Evolutionary conservation across 768 basidiomycete genomes (phyloP), one percentile per base, ranked within the genome.

Genomic region (Kwoniella dendrophila): DNA sequence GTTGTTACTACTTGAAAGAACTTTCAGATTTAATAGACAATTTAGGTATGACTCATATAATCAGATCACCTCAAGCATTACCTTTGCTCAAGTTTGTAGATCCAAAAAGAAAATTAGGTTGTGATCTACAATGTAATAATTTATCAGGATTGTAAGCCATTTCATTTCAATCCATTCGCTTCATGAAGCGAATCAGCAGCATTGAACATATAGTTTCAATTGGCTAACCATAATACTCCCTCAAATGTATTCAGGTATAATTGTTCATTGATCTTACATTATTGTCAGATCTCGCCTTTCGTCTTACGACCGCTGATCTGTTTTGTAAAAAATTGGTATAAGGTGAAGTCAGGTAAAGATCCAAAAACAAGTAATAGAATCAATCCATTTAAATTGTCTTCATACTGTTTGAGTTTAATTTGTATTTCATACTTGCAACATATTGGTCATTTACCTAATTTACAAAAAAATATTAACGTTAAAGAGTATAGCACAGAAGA

Each of bases 101-200:
- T 34, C 49, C 49, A 11, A 30, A 18, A 11, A 32, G 49, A 22
- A 51, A 51, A 14, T n/a, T 51, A 14, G 49, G 26, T 4, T 51
- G 49, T n/a, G 49, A 51, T 36, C 22, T 51, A 33, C 49, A 51
- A 20, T 51, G 49, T 33, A 51, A 51, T 36, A 32, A 51, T 51
- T 51, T 51, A 20, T 8, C 49, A 18, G 49, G 49, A 22, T 10
- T 51, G 49, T 51, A 16, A 51, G 49, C 22, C 8, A 12, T 45
- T 2, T 18, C 22, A n/a, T n/a, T n/a, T n/a, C 44, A 18, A 45
- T 18, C 44, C 36, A 38, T 14, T 43, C 18, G 41, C n/a, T 43
- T 43, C 41, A 10, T 38, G 36, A 8, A 18, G 18, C 18, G 18
- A 8, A 38, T 38, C 36, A 8, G 18, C 36, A 38, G 36, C 18